Base-by-base conservation (phyloP, 768 basidiomycete species). In the Heimioporus sp. region DNA sequence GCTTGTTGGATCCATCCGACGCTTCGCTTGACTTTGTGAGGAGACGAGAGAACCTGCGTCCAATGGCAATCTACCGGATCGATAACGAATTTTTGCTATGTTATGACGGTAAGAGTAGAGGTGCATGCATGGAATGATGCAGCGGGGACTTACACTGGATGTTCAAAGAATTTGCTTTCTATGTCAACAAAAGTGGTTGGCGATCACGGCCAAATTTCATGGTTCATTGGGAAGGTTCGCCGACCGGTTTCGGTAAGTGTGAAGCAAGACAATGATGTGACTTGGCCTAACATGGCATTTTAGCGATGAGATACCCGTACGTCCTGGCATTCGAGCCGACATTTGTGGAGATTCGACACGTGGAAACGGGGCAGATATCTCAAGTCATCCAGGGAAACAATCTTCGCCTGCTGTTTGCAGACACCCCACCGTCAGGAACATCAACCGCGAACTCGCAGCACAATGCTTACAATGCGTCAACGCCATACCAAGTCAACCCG, bases 1-100 rank as follows among this genome's bases (percentile, higher is more conserved):
- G 92, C 4, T 69, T 99, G 60, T 77, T 99, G 47, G 97, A 99
- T 71, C 97, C 96, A 0, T 81, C 85, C 11, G 97, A 99, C 64
- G 81, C 83, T 53, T 86, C 86, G 13, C 80, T 99, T 35, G 95
- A 98, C 56, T 98, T 99, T 73, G 92, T 98, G 31, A 79, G 92
- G 58, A 92, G 87, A 71, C 75, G 86, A 53, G 93, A 96, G 66
- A 91, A 86, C 65, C 76, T 96, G 40, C 78, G 87, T 42, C 97
- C 97, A 5, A 91, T 98, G 78, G 92, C 97, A 6, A 97, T 99
- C 53, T 99, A 95, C 68, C 83, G 97, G 48, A 90, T 98, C 49
- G 92, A 93, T 58, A 95, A 92, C 60, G 96, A 98, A 65, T 98
- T 99, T 72, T 72, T 99, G 46, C 73, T 99, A 34, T 99, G 97